Conservation (phyloP, 306 rosid species). For the Sechiopsis laciniata region DNA sequence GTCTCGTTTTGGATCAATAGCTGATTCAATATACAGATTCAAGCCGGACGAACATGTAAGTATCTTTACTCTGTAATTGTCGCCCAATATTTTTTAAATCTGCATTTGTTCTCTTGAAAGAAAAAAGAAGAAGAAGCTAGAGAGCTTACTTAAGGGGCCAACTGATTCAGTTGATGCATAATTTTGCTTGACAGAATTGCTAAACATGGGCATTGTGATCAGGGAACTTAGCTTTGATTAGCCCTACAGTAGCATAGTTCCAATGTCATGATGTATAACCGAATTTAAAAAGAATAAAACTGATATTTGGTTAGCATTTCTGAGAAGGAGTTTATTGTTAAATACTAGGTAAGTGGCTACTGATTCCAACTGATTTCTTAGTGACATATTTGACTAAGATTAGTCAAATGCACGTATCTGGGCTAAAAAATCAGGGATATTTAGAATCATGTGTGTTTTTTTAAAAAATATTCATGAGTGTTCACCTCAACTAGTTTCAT, state of each 20-base stretch:
- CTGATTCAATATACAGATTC: conserved; percentile 7
- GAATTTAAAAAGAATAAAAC: no score
- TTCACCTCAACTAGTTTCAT: no score
- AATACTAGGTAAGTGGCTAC: neutral
- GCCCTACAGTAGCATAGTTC: no score
- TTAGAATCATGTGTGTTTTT: neutral
- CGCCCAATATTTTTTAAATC: neutral
- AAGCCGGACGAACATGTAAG: conserved; percentile 14
- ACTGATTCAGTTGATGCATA: neutral
- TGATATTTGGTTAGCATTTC: neutral
- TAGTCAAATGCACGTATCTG: neutral
- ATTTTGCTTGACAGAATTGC: neutral
- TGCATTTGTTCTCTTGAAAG: neutral
- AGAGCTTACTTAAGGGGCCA: neutral
- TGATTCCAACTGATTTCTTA: neutral
- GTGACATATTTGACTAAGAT: neutral
- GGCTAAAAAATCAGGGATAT: neutral
- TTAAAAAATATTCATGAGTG: no score
- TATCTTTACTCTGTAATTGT: neutral
- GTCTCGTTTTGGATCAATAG: conserved; percentile 8
- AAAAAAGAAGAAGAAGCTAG: no score
- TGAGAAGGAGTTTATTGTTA: neutral
- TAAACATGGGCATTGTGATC: neutral
- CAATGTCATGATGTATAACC: no score
- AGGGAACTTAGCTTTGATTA: neutral